A percentile compares a stretch with the other conserved stretches of the same genome.
phyloP scores from a whole-genome alignment of 2,329 filamentous ascomycete genomes.

The Thelonectria discophora region DNA sequence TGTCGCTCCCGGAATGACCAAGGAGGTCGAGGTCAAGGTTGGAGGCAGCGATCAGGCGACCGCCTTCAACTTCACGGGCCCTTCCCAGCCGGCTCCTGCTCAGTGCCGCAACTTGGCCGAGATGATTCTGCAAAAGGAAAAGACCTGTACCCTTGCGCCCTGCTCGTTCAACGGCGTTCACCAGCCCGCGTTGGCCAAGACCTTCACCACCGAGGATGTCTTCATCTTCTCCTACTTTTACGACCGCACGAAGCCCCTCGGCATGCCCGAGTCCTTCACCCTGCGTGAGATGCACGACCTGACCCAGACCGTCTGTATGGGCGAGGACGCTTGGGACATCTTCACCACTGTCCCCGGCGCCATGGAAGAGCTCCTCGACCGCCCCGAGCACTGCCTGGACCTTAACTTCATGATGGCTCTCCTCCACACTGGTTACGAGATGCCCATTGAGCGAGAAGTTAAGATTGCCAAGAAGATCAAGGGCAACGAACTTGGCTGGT shows the following conservation, averaged over 20 bases:
- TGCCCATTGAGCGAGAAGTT: constrained; percentile 95
- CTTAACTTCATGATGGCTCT: constrained; percentile 96
- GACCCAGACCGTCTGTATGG: constrained; percentile 83
- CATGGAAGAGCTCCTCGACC: constrained; percentile 78
- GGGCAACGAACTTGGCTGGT: constrained; percentile 96
- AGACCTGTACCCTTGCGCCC: constrained; percentile 81
- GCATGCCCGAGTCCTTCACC: constrained; percentile 98
- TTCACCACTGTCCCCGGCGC: constrained; percentile 82
- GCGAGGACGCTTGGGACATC: constrained; percentile 78
- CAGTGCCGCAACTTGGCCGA: constrained; percentile 93
- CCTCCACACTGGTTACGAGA: constrained; percentile 95
- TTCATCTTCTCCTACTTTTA: constrained; percentile 99
- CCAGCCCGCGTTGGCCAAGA: constrained; percentile 91
- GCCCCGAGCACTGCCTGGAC: constrained; percentile 93
- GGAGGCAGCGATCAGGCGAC: constrained; percentile 66
- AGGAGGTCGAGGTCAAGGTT: constrained; percentile 77
- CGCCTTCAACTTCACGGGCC: constrained; percentile 86
- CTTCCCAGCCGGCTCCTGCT: constrained; percentile 75
- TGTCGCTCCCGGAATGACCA: constrained; percentile 81
- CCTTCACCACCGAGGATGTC: constrained; percentile 88
- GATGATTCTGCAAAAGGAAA: constrained; percentile 89
- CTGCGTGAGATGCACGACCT: constrained; percentile 89
- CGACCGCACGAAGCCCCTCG: constrained; percentile 90
- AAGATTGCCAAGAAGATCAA: constrained; percentile 99
- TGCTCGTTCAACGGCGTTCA: constrained; percentile 99